These are phyloP conservation scores for Neotropicomus parvogracilis DNA, from an alignment of 1,284 basidiomycete species.

Conservation along the genomic window DNA sequence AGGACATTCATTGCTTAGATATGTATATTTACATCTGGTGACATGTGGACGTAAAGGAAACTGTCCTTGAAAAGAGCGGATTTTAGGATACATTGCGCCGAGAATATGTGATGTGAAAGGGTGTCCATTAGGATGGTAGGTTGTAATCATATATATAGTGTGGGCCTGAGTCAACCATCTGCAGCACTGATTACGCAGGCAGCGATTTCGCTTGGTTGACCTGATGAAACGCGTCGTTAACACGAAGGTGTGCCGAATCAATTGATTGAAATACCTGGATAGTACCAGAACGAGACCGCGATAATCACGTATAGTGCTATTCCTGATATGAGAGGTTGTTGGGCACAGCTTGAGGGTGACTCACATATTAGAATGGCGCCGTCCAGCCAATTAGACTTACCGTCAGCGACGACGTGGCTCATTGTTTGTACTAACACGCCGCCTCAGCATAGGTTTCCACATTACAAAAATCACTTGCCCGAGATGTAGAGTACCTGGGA, in stretches of 20 bases:
- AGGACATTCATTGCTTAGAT: constrained; percentile 8
- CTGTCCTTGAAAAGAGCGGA: constrained; percentile 15
- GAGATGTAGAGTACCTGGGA: constrained; percentile 38
- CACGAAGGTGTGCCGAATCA: background rate
- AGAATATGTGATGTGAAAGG: constrained; percentile 3
- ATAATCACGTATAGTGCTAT: constrained; percentile 39
- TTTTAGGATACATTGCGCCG: constrained; percentile 15
- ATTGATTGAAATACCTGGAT: constrained; percentile 31
- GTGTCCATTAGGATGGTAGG: constrained; percentile 5
- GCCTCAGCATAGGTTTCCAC: constrained; percentile 7
- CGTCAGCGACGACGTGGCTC: constrained; percentile 79
- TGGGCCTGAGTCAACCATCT: constrained; percentile 5
- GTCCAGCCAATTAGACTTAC: constrained; percentile 82
- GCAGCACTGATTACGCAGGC: constrained; percentile 12
- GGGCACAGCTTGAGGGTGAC: constrained; percentile 14
- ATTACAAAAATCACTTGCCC: constrained; percentile 18
- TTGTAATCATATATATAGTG: constrained; percentile 1
- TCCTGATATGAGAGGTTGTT: background rate
- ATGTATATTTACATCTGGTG: constrained; percentile 2
- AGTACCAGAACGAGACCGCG: constrained; percentile 42
- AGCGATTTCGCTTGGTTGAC: constrained; percentile 24
- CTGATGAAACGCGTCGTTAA: constrained; percentile 14
- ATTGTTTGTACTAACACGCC: constrained; percentile 60
- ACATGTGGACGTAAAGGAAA: constrained; percentile 5
- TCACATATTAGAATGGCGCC: constrained; percentile 71